These are phyloP conservation scores for Podosphaera fusca DNA, from an alignment of 2,329 filamentous ascomycete genomes.

Conservation along the genomic window DNA sequence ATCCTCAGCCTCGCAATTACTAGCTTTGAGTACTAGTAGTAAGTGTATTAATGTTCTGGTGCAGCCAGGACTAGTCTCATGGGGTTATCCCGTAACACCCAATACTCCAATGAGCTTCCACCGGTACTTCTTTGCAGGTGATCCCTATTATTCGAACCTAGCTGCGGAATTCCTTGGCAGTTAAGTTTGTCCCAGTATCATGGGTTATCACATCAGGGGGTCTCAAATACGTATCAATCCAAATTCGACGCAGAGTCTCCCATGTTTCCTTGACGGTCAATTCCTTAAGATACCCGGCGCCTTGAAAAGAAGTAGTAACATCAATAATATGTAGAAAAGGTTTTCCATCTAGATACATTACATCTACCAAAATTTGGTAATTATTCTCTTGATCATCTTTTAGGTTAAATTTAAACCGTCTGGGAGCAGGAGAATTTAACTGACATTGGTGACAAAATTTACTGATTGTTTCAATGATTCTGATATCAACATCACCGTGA, in stretches of 20 bases:
- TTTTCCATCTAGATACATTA: not conserved
- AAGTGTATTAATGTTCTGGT: too few species aligned
- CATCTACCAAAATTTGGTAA: constrained; percentile 2
- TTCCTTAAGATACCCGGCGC: not conserved
- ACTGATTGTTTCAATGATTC: not conserved
- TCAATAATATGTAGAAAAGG: not conserved
- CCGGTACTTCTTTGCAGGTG: too few species aligned
- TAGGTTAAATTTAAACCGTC: not conserved
- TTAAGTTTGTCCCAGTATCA: too few species aligned
- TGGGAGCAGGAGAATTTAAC: not conserved
- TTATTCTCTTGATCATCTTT: constrained; percentile 1
- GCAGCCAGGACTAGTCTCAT: too few species aligned
- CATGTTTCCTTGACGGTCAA: not conserved
- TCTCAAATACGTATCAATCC: too few species aligned
- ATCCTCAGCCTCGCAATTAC: too few species aligned
- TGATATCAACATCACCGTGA: not conserved
- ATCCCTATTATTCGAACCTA: too few species aligned
- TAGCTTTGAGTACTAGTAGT: too few species aligned
- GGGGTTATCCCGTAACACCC: too few species aligned
- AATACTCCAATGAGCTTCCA: too few species aligned
- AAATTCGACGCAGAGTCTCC: not conserved
- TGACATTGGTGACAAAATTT: not conserved
- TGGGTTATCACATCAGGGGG: too few species aligned
- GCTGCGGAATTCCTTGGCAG: too few species aligned
- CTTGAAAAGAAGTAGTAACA: not conserved